Conservation (phyloP, 2,329 filamentous ascomycete species). For the Ilyonectria mors-panacis region DNA sequence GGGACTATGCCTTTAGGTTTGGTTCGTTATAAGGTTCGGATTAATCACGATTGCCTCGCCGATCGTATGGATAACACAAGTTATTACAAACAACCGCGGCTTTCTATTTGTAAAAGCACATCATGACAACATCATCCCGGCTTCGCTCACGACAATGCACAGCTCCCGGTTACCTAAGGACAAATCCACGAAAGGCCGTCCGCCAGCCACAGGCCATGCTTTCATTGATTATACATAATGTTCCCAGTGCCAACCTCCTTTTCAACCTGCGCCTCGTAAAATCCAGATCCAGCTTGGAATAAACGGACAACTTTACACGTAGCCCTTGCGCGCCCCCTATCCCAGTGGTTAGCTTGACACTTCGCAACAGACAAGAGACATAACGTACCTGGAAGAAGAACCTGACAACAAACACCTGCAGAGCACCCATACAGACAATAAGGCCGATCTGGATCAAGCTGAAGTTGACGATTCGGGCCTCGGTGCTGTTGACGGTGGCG, state of each 20-base stretch:
- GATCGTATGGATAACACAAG: neutral
- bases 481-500: conserved; percentile 96
- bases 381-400: conserved; percentile 93
- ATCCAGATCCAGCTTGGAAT: conserved; percentile 43
- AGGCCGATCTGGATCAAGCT: conserved; percentile 92
- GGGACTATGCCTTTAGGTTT: neutral
- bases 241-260: conserved; percentile 47
- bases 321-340: conserved; percentile 77
- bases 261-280: conserved; percentile 52
- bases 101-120: conserved; percentile 36
- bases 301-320: conserved; percentile 66
- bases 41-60: neutral
- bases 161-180: conserved; percentile 28
- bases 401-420: conserved; percentile 97
- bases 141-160: conserved; percentile 32
- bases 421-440: conserved; percentile 93
- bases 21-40: neutral
- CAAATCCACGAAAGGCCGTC: conserved; percentile 30
- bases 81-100: conserved; percentile 27
- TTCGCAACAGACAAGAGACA: neutral
- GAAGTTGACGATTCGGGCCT: conserved; percentile 97
- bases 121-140: conserved; percentile 44
- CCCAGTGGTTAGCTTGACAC: conserved; percentile 30
- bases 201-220: conserved; percentile 36
- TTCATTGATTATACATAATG: conserved; percentile 51